Evolutionary conservation across 78 protist species (phyloP), one percentile per base, ranked within the genome.

Genomic region (Diacronema lutheri): DNA sequence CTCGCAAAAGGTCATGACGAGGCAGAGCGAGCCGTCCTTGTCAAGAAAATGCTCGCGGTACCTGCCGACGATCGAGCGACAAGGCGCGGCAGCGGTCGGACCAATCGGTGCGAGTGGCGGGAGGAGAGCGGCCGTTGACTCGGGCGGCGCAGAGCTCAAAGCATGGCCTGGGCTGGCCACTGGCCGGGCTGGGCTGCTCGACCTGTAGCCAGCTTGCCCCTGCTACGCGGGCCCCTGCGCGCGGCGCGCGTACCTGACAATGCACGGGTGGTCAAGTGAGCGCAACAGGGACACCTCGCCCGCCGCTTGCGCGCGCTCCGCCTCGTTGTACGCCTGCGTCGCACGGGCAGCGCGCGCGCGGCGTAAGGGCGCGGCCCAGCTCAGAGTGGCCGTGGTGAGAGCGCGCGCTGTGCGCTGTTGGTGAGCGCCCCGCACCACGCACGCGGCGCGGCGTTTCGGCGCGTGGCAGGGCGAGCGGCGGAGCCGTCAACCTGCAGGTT

Each of bases 1-100:
- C 79, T 71, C 79, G 79, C 79, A 71, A 20, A 26, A 71, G 16
- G 81, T 35, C 64, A 74, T 74, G 37, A 74, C 64, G 29, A 74
- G 31, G 41, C 62, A 41, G 31, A 41, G 44, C 58, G 35, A 13
- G 55, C 50, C 64, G 21, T 37, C 41, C 16, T 7, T 7, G 55
- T 6, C 3, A 26, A 74, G 33, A 29, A 50, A 74, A 38, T 74
- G 64, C 81, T 74, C 64, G 41, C 41, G 81, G 80, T 40, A 46
- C 35, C 80, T 60, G 62, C 26, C 80, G 60, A 40, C n/a, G 62
- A 38, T 21, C 68, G 68, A 11, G 68, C n/a, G 37, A 21, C 12
- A 61, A 6, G 21, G 68, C 68, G 68, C 33, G 68, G 11, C n/a
- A 6, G 68, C 13, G 33, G 68, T 7, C 9, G 68, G n/a, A n/a